Evolutionary conservation across 2,329 filamentous ascomycete genomes (phyloP).

Genomic region (Xylaria sp.): DNA sequence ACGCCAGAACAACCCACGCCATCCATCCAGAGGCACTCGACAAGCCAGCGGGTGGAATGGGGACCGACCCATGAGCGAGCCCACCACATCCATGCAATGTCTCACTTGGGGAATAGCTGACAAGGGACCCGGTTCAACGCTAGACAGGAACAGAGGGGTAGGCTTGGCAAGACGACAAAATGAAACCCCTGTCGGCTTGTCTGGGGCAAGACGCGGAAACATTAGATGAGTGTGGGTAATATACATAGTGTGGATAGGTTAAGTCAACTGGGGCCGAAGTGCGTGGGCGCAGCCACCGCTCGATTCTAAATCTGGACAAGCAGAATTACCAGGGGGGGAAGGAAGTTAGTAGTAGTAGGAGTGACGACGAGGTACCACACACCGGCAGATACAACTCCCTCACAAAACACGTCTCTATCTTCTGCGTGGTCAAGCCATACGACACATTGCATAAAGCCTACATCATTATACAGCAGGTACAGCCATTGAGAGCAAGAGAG

Average conservation of each 20-base stretch:
- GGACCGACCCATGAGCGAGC: slow-evolving; percentile 45
- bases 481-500: slow-evolving; percentile 2
- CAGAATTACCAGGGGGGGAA: slow-evolving; percentile 27
- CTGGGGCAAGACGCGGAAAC: slow-evolving; percentile 56
- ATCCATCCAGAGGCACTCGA: slow-evolving; percentile 53
- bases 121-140: slow-evolving; percentile 52
- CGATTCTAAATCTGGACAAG: slow-evolving; percentile 50
- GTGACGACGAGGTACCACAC: slow-evolving; percentile 41
- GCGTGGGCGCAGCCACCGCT: slow-evolving; percentile 48
- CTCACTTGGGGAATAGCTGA: slow-evolving; percentile 61
- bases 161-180: slow-evolving; percentile 39
- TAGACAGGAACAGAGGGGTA: slow-evolving; percentile 47
- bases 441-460: slow-evolving; percentile 47
- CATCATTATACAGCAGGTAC: slow-evolving; percentile 25
- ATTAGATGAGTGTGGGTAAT: slow-evolving; percentile 50
- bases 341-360: slow-evolving; percentile 24
- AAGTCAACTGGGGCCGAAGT: slow-evolving; percentile 38
- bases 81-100: slow-evolving; percentile 54
- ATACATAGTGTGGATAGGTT: slow-evolving; percentile 36
- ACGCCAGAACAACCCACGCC: slow-evolving; percentile 54
- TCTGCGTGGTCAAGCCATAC: slow-evolving; percentile 38
- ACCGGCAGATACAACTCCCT: slow-evolving; percentile 30
- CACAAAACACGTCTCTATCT: slow-evolving; percentile 11
- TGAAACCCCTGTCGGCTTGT: slow-evolving; percentile 52
- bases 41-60: slow-evolving; percentile 51